These are phyloP conservation scores for Pisolithus marmoratus DNA, from an alignment of 768 basidiomycete genomes.

Conservation along the genomic window DNA sequence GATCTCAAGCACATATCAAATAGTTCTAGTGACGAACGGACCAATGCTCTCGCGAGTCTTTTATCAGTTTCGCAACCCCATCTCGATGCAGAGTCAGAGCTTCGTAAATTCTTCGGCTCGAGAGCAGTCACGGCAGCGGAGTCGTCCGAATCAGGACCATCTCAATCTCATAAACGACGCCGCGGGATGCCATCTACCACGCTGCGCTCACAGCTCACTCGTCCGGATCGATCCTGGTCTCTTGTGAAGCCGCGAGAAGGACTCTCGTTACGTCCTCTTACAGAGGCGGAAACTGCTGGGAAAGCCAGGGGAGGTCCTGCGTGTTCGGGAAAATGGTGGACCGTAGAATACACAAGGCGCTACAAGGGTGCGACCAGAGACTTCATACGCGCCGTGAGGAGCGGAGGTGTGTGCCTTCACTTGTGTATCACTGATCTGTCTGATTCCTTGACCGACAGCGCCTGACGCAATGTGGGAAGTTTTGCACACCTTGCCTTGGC, in stretches of 20 bases:
- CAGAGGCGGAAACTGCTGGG: constrained; percentile 44
- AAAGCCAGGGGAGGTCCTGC: constrained; percentile 38
- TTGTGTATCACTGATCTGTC: background rate
- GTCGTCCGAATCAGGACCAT: constrained; percentile 27
- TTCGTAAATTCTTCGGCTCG: constrained; percentile 91
- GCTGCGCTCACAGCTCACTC: constrained; percentile 67
- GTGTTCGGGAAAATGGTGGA: constrained; percentile 78
- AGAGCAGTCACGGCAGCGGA: constrained; percentile 73
- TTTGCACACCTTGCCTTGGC: constrained; percentile 78
- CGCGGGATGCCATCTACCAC: constrained; percentile 31
- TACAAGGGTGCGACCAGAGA: constrained; percentile 78
- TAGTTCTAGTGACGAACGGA: constrained; percentile 21
- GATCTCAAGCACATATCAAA: constrained; percentile 37
- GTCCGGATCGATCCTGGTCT: constrained; percentile 74
- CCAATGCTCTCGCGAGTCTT: constrained; percentile 43
- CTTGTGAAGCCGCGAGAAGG: constrained; percentile 66
- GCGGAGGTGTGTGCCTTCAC: constrained; percentile 56
- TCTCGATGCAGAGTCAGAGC: constrained; percentile 85
- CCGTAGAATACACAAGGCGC: constrained; percentile 77
- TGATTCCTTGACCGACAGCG: constrained; percentile 37
- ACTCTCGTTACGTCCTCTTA: constrained; percentile 55
- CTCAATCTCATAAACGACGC: constrained; percentile 33
- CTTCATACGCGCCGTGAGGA: constrained; percentile 76
- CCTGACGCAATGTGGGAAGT: constrained; percentile 75
- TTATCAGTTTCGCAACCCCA: constrained; percentile 75